phyloP scores from a whole-genome alignment of 768 basidiomycete genomes.

The Candolleomyces efflorescens region DNA sequence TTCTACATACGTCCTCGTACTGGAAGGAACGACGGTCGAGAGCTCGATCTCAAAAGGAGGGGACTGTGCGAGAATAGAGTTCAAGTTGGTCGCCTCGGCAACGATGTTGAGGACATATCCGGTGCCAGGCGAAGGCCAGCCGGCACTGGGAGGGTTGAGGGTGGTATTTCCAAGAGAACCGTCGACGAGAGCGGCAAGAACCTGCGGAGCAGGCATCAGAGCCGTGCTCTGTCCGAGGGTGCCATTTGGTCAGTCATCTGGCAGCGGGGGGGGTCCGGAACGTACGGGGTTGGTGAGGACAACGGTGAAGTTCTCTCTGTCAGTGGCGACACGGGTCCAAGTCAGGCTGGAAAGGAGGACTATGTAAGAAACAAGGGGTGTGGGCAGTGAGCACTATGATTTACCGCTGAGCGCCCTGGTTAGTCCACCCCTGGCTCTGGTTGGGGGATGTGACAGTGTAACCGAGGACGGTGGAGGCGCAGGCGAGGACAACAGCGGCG shows the following conservation, averaged over 20 bases:
- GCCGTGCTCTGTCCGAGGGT: constrained; percentile 25
- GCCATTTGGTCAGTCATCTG: too few species aligned
- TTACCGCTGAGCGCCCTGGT: constrained; percentile 46
- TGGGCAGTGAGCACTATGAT: constrained; percentile 11
- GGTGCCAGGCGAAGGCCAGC: constrained; percentile 55
- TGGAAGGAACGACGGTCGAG: background rate
- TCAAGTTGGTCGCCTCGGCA: constrained; percentile 37
- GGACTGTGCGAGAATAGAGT: constrained; percentile 69
- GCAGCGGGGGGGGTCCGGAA: background rate
- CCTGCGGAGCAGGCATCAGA: constrained; percentile 36
- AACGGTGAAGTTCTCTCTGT: constrained; percentile 65
- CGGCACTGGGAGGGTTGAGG: constrained; percentile 54
- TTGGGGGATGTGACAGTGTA: constrained; percentile 56
- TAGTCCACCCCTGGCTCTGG: constrained; percentile 49
- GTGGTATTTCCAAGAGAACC: constrained; percentile 32
- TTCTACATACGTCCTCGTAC: background rate
- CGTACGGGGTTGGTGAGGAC: constrained; percentile 63
- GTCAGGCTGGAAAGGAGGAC: constrained; percentile 29
- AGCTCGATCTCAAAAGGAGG: constrained; percentile 45
- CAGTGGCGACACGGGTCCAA: constrained; percentile 66
- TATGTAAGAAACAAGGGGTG: too few species aligned
- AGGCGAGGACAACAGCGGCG: constrained; percentile 32
- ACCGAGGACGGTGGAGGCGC: constrained; percentile 55
- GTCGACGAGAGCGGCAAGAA: constrained; percentile 54
- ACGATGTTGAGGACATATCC: constrained; percentile 73